Evolutionary conservation across 805 yeast species (phyloP).

Genomic region (Saccharomycopsis amapae): DNA sequence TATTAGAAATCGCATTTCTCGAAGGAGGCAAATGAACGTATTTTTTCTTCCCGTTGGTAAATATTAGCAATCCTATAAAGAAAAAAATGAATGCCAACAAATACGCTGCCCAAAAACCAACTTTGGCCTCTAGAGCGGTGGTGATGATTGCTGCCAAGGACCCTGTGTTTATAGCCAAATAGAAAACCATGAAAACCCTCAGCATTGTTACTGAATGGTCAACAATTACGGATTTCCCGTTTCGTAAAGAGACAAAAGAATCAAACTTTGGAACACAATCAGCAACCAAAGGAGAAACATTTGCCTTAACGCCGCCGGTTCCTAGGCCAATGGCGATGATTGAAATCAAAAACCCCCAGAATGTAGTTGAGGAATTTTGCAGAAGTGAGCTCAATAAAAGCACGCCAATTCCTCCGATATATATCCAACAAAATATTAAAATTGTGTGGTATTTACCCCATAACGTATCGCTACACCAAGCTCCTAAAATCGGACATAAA

Average conservation of each 20-base stretch:
- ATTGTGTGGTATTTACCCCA: slow-evolving; percentile 70
- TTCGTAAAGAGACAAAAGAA: slow-evolving; percentile 24
- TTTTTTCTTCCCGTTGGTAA: slow-evolving; percentile 44
- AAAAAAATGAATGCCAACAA: slow-evolving; percentile 65
- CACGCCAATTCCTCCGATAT: slow-evolving; percentile 55
- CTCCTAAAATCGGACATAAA: slow-evolving; percentile 72
- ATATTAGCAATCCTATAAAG: slow-evolving; percentile 48
- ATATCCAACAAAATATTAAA: slow-evolving; percentile 49
- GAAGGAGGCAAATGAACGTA: slow-evolving; percentile 55
- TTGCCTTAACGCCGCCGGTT: slow-evolving; percentile 76
- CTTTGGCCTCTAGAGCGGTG: slow-evolving; percentile 57
- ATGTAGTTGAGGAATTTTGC: slow-evolving; percentile 49
- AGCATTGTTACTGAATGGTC: slow-evolving; percentile 69
- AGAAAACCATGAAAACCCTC: slow-evolving; percentile 68
- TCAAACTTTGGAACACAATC: slow-evolving; percentile 26
- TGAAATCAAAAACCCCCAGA: slow-evolving; percentile 55
- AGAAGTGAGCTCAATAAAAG: slow-evolving; percentile 63
- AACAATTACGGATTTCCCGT: slow-evolving; percentile 61
- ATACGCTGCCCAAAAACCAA: slow-evolving; percentile 72
- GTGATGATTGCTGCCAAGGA: slow-evolving; percentile 71
- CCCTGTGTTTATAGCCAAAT: slow-evolving; percentile 71
- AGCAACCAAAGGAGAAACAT: slow-evolving; percentile 68
- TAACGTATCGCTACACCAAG: slow-evolving; percentile 65
- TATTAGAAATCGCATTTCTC: slow-evolving; percentile 51
- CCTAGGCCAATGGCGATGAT: slow-evolving; percentile 63